A percentile compares a stretch with the other conserved stretches of the same genome.
phyloP scores from a whole-genome alignment of 495 filamentous ascomycete species.

The Melanomma pulvis-pyrius region DNA sequence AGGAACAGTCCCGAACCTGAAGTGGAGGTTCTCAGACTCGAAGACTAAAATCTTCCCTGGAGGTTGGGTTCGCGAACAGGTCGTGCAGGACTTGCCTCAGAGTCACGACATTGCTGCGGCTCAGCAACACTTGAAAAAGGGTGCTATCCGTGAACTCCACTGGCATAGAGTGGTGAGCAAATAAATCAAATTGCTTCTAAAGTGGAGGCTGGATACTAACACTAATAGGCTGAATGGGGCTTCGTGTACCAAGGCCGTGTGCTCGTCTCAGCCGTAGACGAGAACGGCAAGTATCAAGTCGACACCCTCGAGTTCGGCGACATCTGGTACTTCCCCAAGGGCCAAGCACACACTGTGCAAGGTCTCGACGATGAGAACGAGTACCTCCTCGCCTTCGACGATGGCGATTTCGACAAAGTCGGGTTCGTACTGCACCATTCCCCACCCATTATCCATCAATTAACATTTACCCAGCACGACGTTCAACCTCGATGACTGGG shows the following conservation, averaged over 20 bases:
- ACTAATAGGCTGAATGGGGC: constrained; percentile 64
- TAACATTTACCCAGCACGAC: constrained; percentile 51
- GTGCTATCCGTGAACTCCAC: constrained; percentile 64
- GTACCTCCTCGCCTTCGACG: constrained; percentile 68
- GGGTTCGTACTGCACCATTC: constrained; percentile 39
- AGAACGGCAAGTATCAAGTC: constrained; percentile 59
- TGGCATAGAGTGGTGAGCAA: constrained; percentile 64
- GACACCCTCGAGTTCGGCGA: constrained; percentile 61
- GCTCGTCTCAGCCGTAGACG: constrained; percentile 61
- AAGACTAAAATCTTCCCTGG: constrained; percentile 62
- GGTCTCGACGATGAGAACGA: constrained; percentile 64
- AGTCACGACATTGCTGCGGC: constrained; percentile 65
- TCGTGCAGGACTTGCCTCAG: constrained; percentile 60
- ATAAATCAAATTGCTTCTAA: background rate
- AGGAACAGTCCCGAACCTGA: constrained; percentile 62
- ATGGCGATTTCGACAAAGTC: constrained; percentile 56
- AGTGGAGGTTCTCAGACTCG: constrained; percentile 68
- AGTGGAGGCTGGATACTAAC: background rate
- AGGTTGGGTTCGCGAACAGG: constrained; percentile 68
- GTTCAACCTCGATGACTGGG: constrained; percentile 68
- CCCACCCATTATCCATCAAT: background rate
- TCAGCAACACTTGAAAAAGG: constrained; percentile 66
- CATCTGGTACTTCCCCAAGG: constrained; percentile 71
- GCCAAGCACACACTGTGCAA: constrained; percentile 62
- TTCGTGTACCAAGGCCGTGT: constrained; percentile 62